Base-by-base conservation (phyloP, 2,329 filamentous ascomycete genomes). In the Chrysoporthe deuterocubensis region DNA sequence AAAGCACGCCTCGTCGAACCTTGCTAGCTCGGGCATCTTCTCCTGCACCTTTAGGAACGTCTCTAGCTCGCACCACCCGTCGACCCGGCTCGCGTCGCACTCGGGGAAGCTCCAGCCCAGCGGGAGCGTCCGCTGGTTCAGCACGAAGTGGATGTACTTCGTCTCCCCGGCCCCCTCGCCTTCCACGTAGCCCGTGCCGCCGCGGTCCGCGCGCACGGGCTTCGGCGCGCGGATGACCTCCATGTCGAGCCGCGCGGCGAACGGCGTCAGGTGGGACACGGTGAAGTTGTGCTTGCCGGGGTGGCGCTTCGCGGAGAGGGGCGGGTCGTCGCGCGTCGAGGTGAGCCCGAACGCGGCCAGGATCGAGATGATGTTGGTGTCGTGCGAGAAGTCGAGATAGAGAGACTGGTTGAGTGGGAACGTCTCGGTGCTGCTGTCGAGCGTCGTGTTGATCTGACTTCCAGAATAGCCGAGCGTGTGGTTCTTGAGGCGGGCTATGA, bases 371-470 rank as follows among this genome's bases (percentile, higher is more conserved):
- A 92, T 92, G 75, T 91, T 92, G 43, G 89, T 90, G 77, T 94
- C 92, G 76, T 94, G 92, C 18, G 87, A 89, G 76, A 94, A 94
- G 80, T 94, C 92, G 62, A 94, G 86, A 76, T 93, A 93, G 18
- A 94, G 81, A 32, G 82, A 85, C 75, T 94, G 92, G 74, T 93
- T 87, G 4, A 92, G 79, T 0, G 92, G 92, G 76, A 94, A 94
- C 0, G 91, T 94, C 46, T 81, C 81, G 0, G 84, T 84, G 76
- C 85, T 92, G 74, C 83, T 87, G 79, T 92, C 90, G 42, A 92
- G 84, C 0, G 90, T 92, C n/a, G 85, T 82, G 75, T 93, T 92
- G 79, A 88, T 87, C 72, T 88, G 85, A 0, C 85, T 87, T 37
- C 82, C 82, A 0, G 84, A 85, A 73, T 88, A 88, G 16, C 82